Percentiles rank a stretch among this genome's conserved stretches.
Conservation (phyloP, 1,284 basidiomycete genomes). For the Filobasidium uniguttulatum region DNA sequence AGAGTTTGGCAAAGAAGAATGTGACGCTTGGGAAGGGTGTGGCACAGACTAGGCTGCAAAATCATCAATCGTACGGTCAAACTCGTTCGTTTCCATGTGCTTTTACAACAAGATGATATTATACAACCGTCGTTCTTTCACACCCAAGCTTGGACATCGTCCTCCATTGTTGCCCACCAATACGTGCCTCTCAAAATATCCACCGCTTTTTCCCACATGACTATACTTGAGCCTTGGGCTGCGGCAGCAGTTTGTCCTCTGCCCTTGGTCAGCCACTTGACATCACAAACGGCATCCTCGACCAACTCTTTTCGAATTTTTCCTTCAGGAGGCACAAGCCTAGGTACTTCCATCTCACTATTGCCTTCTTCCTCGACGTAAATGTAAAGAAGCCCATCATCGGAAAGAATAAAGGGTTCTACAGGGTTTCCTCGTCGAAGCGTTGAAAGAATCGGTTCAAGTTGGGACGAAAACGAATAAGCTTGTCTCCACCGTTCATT, state of each 20-base stretch:
- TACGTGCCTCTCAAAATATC: not conserved
- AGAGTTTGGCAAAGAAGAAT: slow-evolving; percentile 42
- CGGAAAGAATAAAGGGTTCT: slow-evolving; percentile 6
- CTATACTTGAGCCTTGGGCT: not conserved
- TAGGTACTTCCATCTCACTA: slow-evolving; percentile 3
- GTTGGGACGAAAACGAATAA: not conserved
- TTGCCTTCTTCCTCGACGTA: slow-evolving; percentile 5
- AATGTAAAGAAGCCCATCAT: slow-evolving; percentile 8
- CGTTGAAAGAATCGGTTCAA: not conserved
- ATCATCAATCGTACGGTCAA: too few species aligned
- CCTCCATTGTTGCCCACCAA: slow-evolving; percentile 5
- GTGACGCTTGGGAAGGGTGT: slow-evolving; percentile 24
- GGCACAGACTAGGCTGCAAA: slow-evolving; percentile 8
- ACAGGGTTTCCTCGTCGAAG: not conserved
- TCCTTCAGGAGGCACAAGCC: slow-evolving; percentile 9
- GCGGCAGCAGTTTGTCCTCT: too few species aligned
- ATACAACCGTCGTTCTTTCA: not conserved
- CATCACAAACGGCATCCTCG: slow-evolving; percentile 5
- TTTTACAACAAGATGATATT: not conserved
- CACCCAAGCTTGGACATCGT: not conserved
- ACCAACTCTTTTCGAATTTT: slow-evolving; percentile 2
- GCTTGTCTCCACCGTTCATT: not conserved
- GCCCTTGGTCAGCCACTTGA: not conserved
- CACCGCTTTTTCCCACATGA: not conserved
- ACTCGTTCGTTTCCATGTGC: not conserved